Percentiles rank a stretch among this genome's conserved stretches.
These are phyloP conservation scores for Talaromyces sp. DNA, from an alignment of 2,329 filamentous ascomycete species.

Conservation along the genomic window DNA sequence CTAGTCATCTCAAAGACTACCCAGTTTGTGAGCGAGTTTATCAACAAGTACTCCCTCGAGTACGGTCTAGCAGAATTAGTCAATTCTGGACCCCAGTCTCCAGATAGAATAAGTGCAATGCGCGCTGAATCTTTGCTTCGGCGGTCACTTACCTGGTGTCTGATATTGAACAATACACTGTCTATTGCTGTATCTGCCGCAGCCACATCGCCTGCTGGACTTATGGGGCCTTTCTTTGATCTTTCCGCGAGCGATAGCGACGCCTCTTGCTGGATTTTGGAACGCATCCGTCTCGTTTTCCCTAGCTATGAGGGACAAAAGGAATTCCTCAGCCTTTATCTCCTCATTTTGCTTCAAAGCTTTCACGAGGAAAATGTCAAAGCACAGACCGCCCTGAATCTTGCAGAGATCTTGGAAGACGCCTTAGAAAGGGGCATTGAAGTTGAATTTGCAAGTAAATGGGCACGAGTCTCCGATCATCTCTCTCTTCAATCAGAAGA, in stretches of 20 bases:
- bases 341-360: slow-evolving; percentile 27
- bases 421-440: slow-evolving; percentile 23
- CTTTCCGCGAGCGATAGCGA: slow-evolving; percentile 33
- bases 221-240: slow-evolving; percentile 23
- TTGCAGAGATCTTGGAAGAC: slow-evolving; percentile 33
- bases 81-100: not conserved
- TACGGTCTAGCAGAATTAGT: slow-evolving; percentile 10
- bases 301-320: slow-evolving; percentile 23
- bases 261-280: slow-evolving; percentile 34
- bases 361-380: slow-evolving; percentile 28
- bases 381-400: slow-evolving; percentile 29
- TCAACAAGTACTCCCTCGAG: slow-evolving; percentile 8
- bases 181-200: not conserved
- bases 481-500: slow-evolving; percentile 26
- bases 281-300: slow-evolving; percentile 29
- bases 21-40: slow-evolving; percentile 25
- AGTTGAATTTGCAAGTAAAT: slow-evolving; percentile 28
- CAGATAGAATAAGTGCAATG: slow-evolving; percentile 16
- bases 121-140: slow-evolving; percentile 36
- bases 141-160: slow-evolving; percentile 34
- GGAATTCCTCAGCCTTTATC: slow-evolving; percentile 30
- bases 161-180: slow-evolving; percentile 23
- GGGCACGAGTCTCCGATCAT: slow-evolving; percentile 25
- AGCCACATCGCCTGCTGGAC: slow-evolving; percentile 9
- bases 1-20: slow-evolving; percentile 21